Evolutionary conservation across 495 filamentous ascomycete species (phyloP).

Genomic region (Geopyxis carbonaria): DNA sequence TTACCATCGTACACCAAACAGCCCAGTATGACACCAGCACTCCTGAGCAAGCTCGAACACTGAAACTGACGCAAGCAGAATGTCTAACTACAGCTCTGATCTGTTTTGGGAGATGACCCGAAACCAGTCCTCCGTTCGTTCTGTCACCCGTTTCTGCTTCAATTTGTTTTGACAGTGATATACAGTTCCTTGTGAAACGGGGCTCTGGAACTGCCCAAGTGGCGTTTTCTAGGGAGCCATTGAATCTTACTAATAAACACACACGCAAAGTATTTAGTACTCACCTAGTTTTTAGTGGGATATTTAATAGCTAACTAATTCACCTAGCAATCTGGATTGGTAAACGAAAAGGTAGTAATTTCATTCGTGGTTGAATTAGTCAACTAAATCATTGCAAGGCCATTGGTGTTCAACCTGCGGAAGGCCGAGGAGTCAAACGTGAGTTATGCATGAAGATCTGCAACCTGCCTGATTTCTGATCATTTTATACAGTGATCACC

Average conservation of each 20-base stretch:
- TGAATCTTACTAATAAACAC: conserved; percentile 82
- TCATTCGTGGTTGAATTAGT: neutral
- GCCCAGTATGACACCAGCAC: too few relatives aligned
- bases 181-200: conserved; percentile 65
- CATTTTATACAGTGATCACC: conserved; percentile 37
- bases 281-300: conserved; percentile 6
- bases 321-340: conserved; percentile 71
- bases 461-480: too few relatives aligned
- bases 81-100: conserved; percentile 18
- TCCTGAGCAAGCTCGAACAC: too few relatives aligned
- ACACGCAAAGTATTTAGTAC: conserved; percentile 68
- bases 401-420: conserved; percentile 48
- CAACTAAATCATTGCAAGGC: conserved; percentile 40
- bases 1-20: too few relatives aligned
- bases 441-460: too few relatives aligned
- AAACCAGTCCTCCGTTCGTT: conserved; percentile 14
- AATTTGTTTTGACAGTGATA: neutral
- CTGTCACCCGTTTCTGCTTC: neutral
- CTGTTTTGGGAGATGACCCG: conserved; percentile 21
- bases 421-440: conserved; percentile 50
- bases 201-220: conserved; percentile 48
- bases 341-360: conserved; percentile 71
- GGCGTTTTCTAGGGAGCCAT: conserved; percentile 81
- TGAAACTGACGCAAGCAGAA: too few relatives aligned
- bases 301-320: conserved; percentile 23